A percentile compares a stretch with the other conserved stretches of the same genome.
These are phyloP conservation scores for Brettanomyces custersianus DNA, from an alignment of 805 yeast species.

Conservation along the genomic window DNA sequence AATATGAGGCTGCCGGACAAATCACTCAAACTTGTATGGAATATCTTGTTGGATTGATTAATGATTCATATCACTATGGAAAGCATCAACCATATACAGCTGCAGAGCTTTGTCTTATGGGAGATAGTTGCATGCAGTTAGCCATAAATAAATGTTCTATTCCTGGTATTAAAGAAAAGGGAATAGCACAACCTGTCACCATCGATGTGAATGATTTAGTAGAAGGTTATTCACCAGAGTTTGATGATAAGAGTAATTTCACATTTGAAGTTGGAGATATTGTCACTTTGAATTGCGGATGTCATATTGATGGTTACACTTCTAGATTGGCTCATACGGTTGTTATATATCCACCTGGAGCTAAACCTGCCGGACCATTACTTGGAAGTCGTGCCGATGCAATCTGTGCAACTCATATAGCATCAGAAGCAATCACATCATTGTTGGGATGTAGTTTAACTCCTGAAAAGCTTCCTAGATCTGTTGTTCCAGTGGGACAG, in stretches of 20 bases:
- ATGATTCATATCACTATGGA: constrained; percentile 61
- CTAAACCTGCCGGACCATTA: constrained; percentile 65
- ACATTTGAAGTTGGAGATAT: constrained; percentile 69
- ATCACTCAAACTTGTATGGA: constrained; percentile 74
- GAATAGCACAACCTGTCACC: constrained; percentile 87
- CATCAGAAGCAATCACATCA: constrained; percentile 76
- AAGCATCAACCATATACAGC: constrained; percentile 39
- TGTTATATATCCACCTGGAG: constrained; percentile 61
- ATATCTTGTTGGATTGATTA: constrained; percentile 57
- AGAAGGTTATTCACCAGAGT: constrained; percentile 79
- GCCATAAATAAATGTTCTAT: constrained; percentile 54
- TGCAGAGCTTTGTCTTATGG: constrained; percentile 70
- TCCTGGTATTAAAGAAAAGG: constrained; percentile 69
- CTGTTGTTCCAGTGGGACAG: constrained; percentile 27
- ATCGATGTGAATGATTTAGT: constrained; percentile 77
- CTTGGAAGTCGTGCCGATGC: constrained; percentile 86
- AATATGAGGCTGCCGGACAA: constrained; percentile 85
- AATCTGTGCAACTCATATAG: constrained; percentile 78
- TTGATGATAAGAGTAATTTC: constrained; percentile 46
- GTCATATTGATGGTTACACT: constrained; percentile 93
- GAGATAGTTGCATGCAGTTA: constrained; percentile 65
- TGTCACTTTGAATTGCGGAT: constrained; percentile 78
- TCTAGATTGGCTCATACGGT: constrained; percentile 79
- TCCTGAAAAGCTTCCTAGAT: constrained; percentile 67
- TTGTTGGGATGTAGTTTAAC: constrained; percentile 63